Percentiles rank a stretch among this genome's conserved stretches.
Evolutionary conservation across 1,284 basidiomycete genomes (phyloP).

Genomic region (Sphaerobolus stellatus): DNA sequence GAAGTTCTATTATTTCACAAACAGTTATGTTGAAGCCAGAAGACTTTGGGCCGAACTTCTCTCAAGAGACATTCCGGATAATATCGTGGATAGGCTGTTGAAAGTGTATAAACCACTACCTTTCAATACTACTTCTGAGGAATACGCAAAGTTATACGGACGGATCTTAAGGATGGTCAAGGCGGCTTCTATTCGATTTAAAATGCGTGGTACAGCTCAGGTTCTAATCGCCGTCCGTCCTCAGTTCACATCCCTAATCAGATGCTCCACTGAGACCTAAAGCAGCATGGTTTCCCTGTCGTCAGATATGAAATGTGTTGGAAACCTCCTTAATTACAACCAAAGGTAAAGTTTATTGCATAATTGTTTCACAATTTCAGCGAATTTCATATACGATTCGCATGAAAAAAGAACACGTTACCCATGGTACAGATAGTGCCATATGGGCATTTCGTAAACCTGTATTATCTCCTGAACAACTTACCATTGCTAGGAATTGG

Average conservation of each 20-base stretch:
- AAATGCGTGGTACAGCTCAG: no score
- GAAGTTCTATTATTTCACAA: constrained; percentile 67
- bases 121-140: constrained; percentile 36
- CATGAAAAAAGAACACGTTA: constrained; percentile 56
- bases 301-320: constrained; percentile 68
- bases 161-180: constrained; percentile 65
- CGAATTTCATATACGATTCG: neutral
- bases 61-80: constrained; percentile 58
- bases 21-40: constrained; percentile 43
- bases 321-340: constrained; percentile 54
- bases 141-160: constrained; percentile 51
- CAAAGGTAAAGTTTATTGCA: constrained; percentile 24
- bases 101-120: constrained; percentile 42
- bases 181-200: no score
- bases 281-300: constrained; percentile 55
- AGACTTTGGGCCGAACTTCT: constrained; percentile 58
- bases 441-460: constrained; percentile 47
- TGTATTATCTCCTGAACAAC: constrained; percentile 41
- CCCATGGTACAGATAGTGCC: constrained; percentile 62
- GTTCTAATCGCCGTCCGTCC: no score
- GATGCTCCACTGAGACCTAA: constrained; percentile 60
- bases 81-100: constrained; percentile 48
- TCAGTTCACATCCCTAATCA: constrained; percentile 66
- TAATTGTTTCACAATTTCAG: constrained; percentile 10
- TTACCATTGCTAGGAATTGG: constrained; percentile 49